Evolutionary conservation across 805 yeast genomes (phyloP).

Genomic region (Myxozyma kluyveri): DNA sequence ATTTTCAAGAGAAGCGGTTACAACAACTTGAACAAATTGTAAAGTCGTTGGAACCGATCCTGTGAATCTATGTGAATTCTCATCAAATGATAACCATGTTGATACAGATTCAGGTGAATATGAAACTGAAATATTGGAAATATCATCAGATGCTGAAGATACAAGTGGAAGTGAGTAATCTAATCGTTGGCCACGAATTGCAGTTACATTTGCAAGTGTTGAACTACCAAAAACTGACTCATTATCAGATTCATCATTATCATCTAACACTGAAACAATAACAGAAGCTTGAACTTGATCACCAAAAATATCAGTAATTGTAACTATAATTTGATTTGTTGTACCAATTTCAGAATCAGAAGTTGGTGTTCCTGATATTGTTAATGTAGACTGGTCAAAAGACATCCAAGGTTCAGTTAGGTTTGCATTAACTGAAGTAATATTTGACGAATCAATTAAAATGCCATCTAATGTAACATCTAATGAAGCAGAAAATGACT

Average conservation of each 20-base stretch:
- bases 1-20: constrained; percentile 53
- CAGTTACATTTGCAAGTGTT: constrained; percentile 44
- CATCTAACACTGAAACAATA: constrained; percentile 14
- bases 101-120: constrained; percentile 16
- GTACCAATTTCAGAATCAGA: constrained; percentile 41
- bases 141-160: constrained; percentile 63
- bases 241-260: constrained; percentile 35
- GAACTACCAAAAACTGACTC: constrained; percentile 47
- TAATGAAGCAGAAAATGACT: constrained; percentile 50
- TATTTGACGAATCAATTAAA: constrained; percentile 48
- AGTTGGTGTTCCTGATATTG: constrained; percentile 69
- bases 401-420: constrained; percentile 71
- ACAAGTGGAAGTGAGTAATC: constrained; percentile 55
- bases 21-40: constrained; percentile 40
- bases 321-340: constrained; percentile 40
- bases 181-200: constrained; percentile 58
- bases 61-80: constrained; percentile 56
- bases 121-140: constrained; percentile 20
- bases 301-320: constrained; percentile 42
- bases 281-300: constrained; percentile 36
- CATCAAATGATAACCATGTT: constrained; percentile 65
- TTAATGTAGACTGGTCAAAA: constrained; percentile 57
- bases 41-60: constrained; percentile 64
- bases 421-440: constrained; percentile 51
- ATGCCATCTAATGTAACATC: constrained; percentile 59